phyloP scores from a whole-genome alignment of 2,329 filamentous ascomycete species.

The Claviceps sp. region DNA sequence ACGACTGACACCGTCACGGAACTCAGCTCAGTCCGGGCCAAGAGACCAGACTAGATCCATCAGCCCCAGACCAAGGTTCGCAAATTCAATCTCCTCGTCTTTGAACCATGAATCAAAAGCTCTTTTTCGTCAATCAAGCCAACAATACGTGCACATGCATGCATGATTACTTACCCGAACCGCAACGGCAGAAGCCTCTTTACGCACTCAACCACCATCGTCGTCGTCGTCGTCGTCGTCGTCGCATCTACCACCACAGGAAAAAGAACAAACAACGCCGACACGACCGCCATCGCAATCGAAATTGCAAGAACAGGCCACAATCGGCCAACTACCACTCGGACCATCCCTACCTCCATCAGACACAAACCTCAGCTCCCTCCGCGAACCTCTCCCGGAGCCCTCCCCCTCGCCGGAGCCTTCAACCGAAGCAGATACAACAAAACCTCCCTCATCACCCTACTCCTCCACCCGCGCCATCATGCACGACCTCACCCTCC shows the following conservation, averaged over 20 bases:
- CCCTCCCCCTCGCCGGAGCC: slow-evolving; percentile 8
- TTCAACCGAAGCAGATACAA: slow-evolving; percentile 11
- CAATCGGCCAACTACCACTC: slow-evolving; percentile 15
- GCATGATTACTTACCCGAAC: not conserved
- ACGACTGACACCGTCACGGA: not conserved
- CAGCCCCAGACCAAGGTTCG: not conserved
- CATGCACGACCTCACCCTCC: slow-evolving; percentile 61
- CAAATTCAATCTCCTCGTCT: not conserved
- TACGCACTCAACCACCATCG: not conserved
- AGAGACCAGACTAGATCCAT: not conserved
- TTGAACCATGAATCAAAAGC: not conserved
- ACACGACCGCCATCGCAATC: not conserved
- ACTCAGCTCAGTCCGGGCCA: not conserved
- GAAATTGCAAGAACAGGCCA: not conserved
- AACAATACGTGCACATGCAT: not conserved
- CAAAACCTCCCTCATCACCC: slow-evolving; percentile 37
- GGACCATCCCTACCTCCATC: slow-evolving; percentile 26
- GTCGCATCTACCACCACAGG: not conserved
- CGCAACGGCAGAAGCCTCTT: not conserved
- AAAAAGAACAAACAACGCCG: not conserved
- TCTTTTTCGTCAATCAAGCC: not conserved
- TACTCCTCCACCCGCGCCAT: slow-evolving; percentile 52
- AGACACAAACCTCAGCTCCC: slow-evolving; percentile 9
- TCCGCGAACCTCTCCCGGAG: slow-evolving; percentile 8
- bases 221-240: not conserved